Conservation (phyloP, 1,284 basidiomycete genomes). For the Heterobasidion parviporum region DNA sequence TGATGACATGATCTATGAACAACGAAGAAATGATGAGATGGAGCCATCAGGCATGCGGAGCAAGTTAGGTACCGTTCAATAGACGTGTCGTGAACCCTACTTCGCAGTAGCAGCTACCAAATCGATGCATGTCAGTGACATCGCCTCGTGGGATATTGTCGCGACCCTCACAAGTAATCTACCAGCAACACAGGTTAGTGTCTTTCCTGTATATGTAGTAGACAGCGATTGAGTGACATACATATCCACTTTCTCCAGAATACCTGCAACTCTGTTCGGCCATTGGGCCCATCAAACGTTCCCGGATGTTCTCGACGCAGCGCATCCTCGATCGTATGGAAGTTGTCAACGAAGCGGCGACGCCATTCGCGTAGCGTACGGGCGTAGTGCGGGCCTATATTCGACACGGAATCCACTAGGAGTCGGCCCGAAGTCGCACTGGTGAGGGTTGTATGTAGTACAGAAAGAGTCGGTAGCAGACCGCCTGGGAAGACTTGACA, state of each 20-base stretch:
- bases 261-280: constrained; percentile 57
- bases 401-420: constrained; percentile 65
- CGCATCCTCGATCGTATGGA: constrained; percentile 39
- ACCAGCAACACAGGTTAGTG: not conserved
- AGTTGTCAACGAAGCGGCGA: constrained; percentile 53
- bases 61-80: constrained; percentile 44
- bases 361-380: constrained; percentile 82
- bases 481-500: constrained; percentile 70
- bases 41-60: not conserved
- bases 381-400: constrained; percentile 78
- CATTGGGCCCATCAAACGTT: constrained; percentile 36
- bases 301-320: constrained; percentile 56
- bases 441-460: constrained; percentile 47
- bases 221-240: constrained; percentile 28
- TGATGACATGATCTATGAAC: constrained; percentile 44
- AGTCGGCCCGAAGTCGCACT: constrained; percentile 52
- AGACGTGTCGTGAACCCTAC: constrained; percentile 65
- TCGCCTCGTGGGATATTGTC: not conserved
- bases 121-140: constrained; percentile 10
- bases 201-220: too few relatives aligned
- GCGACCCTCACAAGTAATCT: constrained; percentile 34
- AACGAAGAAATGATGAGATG: constrained; percentile 1
- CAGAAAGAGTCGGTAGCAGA: constrained; percentile 63
- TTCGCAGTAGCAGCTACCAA: constrained; percentile 65
- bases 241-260: constrained; percentile 79